Evolutionary conservation across 1,139 yeast species (phyloP), one percentile per base, ranked within the genome.

Genomic region (Torulaspora pretoriensis): DNA sequence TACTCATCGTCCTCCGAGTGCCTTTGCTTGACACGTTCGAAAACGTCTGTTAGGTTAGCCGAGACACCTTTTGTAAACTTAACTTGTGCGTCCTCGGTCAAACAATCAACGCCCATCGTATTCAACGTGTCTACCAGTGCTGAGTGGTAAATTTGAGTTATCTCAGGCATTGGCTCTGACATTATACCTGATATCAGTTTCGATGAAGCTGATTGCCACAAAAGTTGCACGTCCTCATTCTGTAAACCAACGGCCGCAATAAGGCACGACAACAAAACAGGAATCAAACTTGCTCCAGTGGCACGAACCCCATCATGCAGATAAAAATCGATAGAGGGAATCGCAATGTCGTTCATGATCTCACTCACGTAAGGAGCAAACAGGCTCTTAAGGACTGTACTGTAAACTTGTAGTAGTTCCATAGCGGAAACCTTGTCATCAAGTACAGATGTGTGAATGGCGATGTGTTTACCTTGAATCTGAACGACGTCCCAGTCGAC

Each of bases 401-500:
- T 95, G 62, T 94, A 92, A n/a, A 84, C 78, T 54, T 89, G 80
- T 47, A 92, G 73, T 48, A 92, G 72, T 60, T 92, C 97, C 73
- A 92, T 83, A 3, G 98, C 97, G 30, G 83, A 75, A 7, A 88
- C 90, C 68, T 94, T 92, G 54, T 90, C 97, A 61, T 92, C 98
- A 51, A 92, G 73, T 16, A 87, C 74, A 13, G 96, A 88, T 3
- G 97, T 88, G 63, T 90, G 96, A 43, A 92, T 89, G 19, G 97
- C 98, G 60, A 94, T 81, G 60, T 86, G 90, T 64, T 88, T 90
- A 43, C 98, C 98, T 24, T 90, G 82, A 32, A 89, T 71, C 55
- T 88, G 90, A 46, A 92, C 83, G 38, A 92, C 94, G 60, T 92
- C 98, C 95, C 97, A 92, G 51, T 90, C 96, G 40, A 90, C 96